Conservation (phyloP, 768 basidiomycete genomes). For the Phlegmacium glaucopus region DNA sequence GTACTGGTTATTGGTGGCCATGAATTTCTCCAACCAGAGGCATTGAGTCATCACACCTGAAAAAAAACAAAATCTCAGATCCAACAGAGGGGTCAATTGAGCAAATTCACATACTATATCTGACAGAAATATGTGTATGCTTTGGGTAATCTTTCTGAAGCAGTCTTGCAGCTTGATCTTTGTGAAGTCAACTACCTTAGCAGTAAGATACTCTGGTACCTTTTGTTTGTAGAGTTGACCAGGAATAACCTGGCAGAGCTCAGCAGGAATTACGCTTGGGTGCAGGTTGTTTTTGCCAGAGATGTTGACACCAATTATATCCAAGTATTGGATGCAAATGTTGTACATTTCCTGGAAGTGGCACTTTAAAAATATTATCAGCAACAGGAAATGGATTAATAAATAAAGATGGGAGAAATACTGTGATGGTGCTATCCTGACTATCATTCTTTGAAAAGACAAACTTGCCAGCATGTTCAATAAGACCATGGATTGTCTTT, state of each 20-base stretch:
- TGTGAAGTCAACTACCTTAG: conserved; percentile 44
- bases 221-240: conserved; percentile 49
- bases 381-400: neutral
- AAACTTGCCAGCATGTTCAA: conserved; percentile 34
- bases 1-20: conserved; percentile 41
- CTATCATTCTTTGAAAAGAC: conserved; percentile 35
- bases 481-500: conserved; percentile 35
- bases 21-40: conserved; percentile 33
- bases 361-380: conserved; percentile 27
- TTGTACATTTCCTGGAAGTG: conserved; percentile 36
- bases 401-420: conserved; percentile 13
- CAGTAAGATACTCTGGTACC: conserved; percentile 33
- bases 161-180: conserved; percentile 42
- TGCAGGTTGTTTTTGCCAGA: conserved; percentile 19
- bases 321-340: conserved; percentile 28
- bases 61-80: conserved; percentile 3
- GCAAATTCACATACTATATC: conserved; percentile 15
- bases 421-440: conserved; percentile 35
- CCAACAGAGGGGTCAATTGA: neutral
- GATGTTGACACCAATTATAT: conserved; percentile 35
- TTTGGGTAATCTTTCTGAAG: conserved; percentile 34
- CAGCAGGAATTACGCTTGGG: conserved; percentile 43
- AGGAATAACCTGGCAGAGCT: conserved; percentile 41
- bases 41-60: conserved; percentile 45
- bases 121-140: conserved; percentile 14